Evolutionary conservation across 352 stramenopile genomes (phyloP).

Genomic region (Pythium sp.): DNA sequence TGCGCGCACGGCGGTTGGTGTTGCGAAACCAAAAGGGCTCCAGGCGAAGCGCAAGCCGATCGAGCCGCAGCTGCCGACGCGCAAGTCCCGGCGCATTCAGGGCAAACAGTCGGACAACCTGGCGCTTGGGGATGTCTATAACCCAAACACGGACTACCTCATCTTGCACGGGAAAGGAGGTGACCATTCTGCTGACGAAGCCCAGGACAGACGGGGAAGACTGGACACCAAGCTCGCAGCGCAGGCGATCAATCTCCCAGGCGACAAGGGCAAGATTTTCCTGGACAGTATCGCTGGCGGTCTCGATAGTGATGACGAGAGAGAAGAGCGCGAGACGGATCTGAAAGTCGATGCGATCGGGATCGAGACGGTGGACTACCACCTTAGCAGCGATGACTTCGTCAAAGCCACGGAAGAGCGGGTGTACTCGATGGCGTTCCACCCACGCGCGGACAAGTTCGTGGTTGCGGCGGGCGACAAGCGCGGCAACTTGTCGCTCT

Average conservation of each 20-base stretch:
- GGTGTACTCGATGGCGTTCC: slow-evolving; percentile 78
- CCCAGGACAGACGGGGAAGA: slow-evolving; percentile 2
- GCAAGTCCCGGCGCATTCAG: slow-evolving; percentile 64
- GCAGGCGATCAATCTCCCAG: slow-evolving; percentile 33
- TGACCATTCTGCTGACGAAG: background rate
- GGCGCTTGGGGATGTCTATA: slow-evolving; percentile 19
- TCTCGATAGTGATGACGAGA: slow-evolving; percentile 21
- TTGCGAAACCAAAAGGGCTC: slow-evolving; percentile 5
- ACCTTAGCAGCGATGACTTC: slow-evolving; percentile 49
- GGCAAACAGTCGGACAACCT: slow-evolving; percentile 53
- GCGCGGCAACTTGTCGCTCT: slow-evolving; percentile 67
- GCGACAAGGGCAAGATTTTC: slow-evolving; percentile 33
- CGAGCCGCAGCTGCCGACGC: slow-evolving; percentile 27
- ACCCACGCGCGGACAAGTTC: slow-evolving; percentile 55
- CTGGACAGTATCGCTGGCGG: slow-evolving; percentile 34
- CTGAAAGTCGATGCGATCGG: slow-evolving; percentile 35
- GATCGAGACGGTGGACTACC: slow-evolving; percentile 45
- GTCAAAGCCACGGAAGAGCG: slow-evolving; percentile 70
- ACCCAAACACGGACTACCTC: background rate
- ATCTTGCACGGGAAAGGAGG: background rate
- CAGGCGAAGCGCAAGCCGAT: slow-evolving; percentile 25
- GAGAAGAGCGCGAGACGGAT: slow-evolving; percentile 29
- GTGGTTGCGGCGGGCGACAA: slow-evolving; percentile 76
- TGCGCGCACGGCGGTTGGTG: slow-evolving; percentile 43
- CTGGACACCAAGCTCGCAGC: slow-evolving; percentile 28